A percentile compares a stretch with the other conserved stretches of the same genome.
phyloP scores from a whole-genome alignment of 805 yeast genomes.

The Candida railenensis region DNA sequence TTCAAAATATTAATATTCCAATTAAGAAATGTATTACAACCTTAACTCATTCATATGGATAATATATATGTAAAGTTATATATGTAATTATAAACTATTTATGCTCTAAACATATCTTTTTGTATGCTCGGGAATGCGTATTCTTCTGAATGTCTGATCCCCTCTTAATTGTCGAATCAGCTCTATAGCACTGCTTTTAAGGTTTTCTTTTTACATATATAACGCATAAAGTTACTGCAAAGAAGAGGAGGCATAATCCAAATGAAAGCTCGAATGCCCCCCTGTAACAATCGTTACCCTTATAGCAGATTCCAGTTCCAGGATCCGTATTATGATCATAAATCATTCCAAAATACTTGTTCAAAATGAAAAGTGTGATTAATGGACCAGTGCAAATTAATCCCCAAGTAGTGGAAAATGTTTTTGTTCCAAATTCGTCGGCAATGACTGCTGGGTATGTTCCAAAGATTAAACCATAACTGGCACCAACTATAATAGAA shows the following conservation, averaged over 20 bases:
- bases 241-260: conserved; percentile 24
- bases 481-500: conserved; percentile 57
- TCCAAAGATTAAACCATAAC: conserved; percentile 73
- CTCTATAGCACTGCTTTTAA: neutral
- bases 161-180: no score
- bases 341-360: conserved; percentile 54
- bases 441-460: conserved; percentile 75
- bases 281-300: conserved; percentile 37
- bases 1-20: no score
- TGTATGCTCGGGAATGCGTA: no score
- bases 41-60: no score
- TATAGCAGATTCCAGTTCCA: conserved; percentile 37
- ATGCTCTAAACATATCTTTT: no score
- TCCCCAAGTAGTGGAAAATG: conserved; percentile 78
- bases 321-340: conserved; percentile 46
- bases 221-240: conserved; percentile 20
- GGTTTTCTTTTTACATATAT: conserved; percentile 24
- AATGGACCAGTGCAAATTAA: conserved; percentile 71
- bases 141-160: no score
- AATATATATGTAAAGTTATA: no score
- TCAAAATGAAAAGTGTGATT: conserved; percentile 50
- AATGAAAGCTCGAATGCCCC: conserved; percentile 35
- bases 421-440: conserved; percentile 64
- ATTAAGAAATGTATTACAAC: no score
- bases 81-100: no score